These are phyloP conservation scores for Fusarium fujikuroi DNA, from an alignment of 2,329 filamentous ascomycete species.

Conservation along the genomic window DNA sequence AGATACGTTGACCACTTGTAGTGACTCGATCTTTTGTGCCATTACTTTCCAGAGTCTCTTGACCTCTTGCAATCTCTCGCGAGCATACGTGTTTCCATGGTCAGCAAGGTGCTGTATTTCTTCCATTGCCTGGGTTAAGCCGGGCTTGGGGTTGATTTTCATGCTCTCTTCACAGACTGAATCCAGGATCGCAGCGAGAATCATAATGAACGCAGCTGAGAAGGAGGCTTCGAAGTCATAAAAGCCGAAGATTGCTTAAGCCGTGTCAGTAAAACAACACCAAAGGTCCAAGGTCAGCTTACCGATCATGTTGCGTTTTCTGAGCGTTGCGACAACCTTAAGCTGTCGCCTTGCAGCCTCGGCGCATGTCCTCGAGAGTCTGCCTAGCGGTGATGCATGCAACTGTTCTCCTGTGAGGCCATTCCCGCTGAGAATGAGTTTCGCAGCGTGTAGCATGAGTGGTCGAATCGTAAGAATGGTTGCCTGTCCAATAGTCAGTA, in stretches of 20 bases:
- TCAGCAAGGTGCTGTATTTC: conserved; percentile 46
- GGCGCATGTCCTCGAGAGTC: conserved; percentile 44
- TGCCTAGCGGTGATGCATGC: conserved; percentile 42
- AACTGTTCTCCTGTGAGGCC: conserved; percentile 37
- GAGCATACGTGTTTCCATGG: conserved; percentile 42
- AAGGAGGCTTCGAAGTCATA: conserved; percentile 44
- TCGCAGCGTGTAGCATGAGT: conserved; percentile 46
- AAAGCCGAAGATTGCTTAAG: conserved; percentile 39
- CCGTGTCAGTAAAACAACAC: background rate
- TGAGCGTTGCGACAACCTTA: conserved; percentile 44
- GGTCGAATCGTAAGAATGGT: conserved; percentile 47
- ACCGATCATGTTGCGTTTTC: conserved; percentile 47
- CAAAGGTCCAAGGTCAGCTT: accelerated
- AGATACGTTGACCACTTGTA: conserved; percentile 41
- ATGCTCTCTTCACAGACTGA: conserved; percentile 41
- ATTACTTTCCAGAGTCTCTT: conserved; percentile 42
- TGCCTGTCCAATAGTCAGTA: conserved; percentile 34
- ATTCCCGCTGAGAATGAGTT: conserved; percentile 42
- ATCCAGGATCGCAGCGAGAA: conserved; percentile 41
- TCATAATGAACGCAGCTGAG: conserved; percentile 45
- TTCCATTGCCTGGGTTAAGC: conserved; percentile 41
- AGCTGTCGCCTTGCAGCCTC: conserved; percentile 45
- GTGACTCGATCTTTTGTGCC: conserved; percentile 42
- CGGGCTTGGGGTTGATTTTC: conserved; percentile 42
- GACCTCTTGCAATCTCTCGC: conserved; percentile 39